A percentile compares a stretch with the other conserved stretches of the same genome.
phyloP scores from a whole-genome alignment of 495 filamentous ascomycete species.

The Neurospora hispaniola region DNA sequence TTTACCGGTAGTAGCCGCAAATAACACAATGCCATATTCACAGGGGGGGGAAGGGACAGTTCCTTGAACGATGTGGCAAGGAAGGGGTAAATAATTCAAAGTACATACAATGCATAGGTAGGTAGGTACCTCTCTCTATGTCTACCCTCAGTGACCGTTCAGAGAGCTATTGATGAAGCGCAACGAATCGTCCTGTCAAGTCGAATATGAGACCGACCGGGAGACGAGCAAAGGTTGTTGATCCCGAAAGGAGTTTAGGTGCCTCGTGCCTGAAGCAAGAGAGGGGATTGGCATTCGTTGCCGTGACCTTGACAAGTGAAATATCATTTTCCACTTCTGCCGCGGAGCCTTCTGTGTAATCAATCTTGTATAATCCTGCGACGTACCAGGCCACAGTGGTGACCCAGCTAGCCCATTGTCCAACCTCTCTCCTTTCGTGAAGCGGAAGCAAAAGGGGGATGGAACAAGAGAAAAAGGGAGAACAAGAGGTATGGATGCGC shows the following conservation, averaged over 20 bases:
- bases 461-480: background rate
- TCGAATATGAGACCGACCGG: background rate
- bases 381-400: background rate
- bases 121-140: too few relatives aligned
- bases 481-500: background rate
- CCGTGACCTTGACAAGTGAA: background rate
- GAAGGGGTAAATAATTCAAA: too few relatives aligned
- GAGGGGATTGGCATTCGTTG: background rate
- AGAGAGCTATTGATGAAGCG: background rate
- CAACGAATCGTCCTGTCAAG: background rate
- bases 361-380: background rate
- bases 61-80: background rate
- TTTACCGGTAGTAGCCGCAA: background rate
- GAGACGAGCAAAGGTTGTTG: background rate
- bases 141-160: background rate
- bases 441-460: background rate
- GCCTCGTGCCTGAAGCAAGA: background rate
- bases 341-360: background rate
- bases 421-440: background rate
- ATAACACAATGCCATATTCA: background rate
- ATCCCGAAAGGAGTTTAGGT: background rate
- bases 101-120: background rate
- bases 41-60: background rate
- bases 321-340: background rate
- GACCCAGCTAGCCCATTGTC: background rate